These are phyloP conservation scores for Ophiostoma sp. DNA, from an alignment of 2,329 filamentous ascomycete genomes.

Conservation along the genomic window DNA sequence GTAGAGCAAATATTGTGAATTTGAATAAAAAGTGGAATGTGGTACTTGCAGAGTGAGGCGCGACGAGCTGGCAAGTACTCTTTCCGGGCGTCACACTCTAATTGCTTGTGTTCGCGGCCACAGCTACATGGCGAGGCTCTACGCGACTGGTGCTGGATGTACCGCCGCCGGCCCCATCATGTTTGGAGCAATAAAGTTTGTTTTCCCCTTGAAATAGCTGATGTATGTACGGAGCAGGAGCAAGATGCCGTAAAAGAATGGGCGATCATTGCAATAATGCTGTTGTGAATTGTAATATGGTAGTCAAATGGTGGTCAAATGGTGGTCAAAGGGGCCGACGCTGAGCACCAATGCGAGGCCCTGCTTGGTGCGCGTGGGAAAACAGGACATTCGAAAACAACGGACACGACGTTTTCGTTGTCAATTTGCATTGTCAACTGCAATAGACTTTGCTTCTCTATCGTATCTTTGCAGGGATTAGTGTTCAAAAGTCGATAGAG, in stretches of 20 bases:
- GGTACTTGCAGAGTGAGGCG: neutral
- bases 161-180: neutral
- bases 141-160: neutral
- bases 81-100: neutral
- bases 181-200: neutral
- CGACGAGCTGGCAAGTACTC: neutral
- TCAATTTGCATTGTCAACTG: neutral
- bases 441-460: neutral
- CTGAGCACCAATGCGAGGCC: slow-evolving; percentile 7
- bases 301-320: neutral
- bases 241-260: neutral
- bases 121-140: neutral
- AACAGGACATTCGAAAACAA: neutral
- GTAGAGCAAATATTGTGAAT: neutral
- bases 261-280: neutral
- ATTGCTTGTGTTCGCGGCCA: neutral
- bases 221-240: no score
- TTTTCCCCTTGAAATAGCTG: neutral
- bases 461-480: neutral
- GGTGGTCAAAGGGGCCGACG: neutral
- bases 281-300: neutral
- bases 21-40: neutral
- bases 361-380: neutral
- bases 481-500: neutral
- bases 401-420: neutral